Conservation (phyloP, 139 green algal genomes). For the Ettlia oleoabundans region DNA sequence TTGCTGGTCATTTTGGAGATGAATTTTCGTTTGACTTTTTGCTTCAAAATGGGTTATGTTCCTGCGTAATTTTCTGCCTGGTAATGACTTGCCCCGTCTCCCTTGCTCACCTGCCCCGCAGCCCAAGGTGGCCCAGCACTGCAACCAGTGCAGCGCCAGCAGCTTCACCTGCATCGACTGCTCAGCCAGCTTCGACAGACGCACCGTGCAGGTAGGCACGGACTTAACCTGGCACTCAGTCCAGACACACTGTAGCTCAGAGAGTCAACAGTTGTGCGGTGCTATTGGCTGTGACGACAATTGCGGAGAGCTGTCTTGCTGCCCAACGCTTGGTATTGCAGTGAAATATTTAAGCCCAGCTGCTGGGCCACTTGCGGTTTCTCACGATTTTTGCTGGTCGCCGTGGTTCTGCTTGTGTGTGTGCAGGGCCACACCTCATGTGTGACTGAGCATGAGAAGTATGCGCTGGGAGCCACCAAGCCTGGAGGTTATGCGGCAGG, state of each 20-base stretch:
- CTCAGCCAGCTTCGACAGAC: constrained; percentile 71
- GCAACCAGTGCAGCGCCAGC: constrained; percentile 56
- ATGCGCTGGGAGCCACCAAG: constrained; percentile 89
- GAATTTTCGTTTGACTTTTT: too few species aligned
- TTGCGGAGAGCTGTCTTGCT: neutral
- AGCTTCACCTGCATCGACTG: constrained; percentile 93
- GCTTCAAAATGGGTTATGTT: too few species aligned
- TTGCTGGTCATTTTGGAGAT: too few species aligned
- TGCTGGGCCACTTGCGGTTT: neutral
- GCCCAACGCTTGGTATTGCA: too few species aligned
- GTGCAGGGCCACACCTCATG: constrained; percentile 78
- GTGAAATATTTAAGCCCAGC: too few species aligned
- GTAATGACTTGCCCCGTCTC: too few species aligned
- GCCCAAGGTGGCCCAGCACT: constrained; percentile 85
- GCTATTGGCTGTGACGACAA: too few species aligned
- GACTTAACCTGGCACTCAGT: too few species aligned
- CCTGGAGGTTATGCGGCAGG: constrained; percentile 81
- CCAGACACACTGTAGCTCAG: too few species aligned
- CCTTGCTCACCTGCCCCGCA: constrained; percentile 28
- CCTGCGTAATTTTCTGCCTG: too few species aligned
- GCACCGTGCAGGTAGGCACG: constrained; percentile 63
- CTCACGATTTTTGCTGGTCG: neutral
- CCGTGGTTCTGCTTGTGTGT: neutral
- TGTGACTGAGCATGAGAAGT: constrained; percentile 95
- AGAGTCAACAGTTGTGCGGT: too few species aligned